Base-by-base conservation (phyloP, 805 yeast genomes). In the Tetrapisispora namnaoensis region DNA sequence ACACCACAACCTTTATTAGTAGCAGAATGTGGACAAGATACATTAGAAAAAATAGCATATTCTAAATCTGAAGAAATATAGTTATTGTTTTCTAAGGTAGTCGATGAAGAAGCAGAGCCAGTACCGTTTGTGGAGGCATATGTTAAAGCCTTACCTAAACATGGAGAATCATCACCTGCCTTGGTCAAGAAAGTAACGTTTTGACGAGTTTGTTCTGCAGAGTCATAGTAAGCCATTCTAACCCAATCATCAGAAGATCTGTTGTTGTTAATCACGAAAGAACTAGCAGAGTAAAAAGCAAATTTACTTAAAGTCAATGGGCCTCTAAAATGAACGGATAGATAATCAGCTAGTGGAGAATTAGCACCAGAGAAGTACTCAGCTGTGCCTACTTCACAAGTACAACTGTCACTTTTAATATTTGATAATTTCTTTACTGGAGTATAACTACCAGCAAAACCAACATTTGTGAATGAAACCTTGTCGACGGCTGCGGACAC, bases 271-370 rank as follows among this genome's bases (percentile, higher is more conserved):
- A 61, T 53, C 42, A 49, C 57, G 54, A 70, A 80, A 28, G 67
- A 60, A 3, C 70, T 69, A 16, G 80, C 55, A n/a, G 72, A 71
- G 60, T 80, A 84, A 55, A 69, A 80, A 5, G 79, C 90, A 60
- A 83, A 84, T 54, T 77, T 71, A 49, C 68, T 69, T 55, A 84
- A 70, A 10, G 70, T 65, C 51, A 84, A 65, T 3, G 93, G 93
- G 34, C 93, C 93, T 67, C 93, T 77, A 63, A 84, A 76, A 61
- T 84, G 93, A 11, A 84, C 89, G 1, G 88, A 79, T 13, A 84
- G 69, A 54, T 79, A 86, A 48, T 74, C 80, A 54, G 81, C 66
- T 37, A 83, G 57, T 1, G 93, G 93, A 16, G 88, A 70, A 60
- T 81, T 81, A 4, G 78, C 47, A 22, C 91, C 90, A 11, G 73